A percentile compares a stretch with the other conserved stretches of the same genome.
Conservation (phyloP, 345 rosid species). For the Euphorbia tirucalli region DNA sequence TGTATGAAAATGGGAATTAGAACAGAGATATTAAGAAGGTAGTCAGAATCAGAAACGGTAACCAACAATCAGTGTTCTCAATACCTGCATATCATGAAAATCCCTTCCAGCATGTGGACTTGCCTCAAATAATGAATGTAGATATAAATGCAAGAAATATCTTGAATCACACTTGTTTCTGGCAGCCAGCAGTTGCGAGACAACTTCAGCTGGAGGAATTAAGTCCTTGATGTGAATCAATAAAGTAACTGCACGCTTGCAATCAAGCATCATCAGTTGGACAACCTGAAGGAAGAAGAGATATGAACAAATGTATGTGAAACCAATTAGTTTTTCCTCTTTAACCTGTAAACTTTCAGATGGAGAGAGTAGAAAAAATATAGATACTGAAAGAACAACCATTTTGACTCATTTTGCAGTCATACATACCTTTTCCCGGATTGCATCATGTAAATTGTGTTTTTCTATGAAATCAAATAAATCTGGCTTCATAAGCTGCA, state of each 20-base stretch:
- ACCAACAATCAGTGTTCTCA: conserved; percentile 7
- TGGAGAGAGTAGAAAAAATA: background rate
- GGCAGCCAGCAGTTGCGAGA: conserved; percentile 57
- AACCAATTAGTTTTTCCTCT: background rate
- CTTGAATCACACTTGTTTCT: conserved; percentile 72
- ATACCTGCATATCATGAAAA: conserved; percentile 97
- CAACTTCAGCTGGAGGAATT: conserved; percentile 84
- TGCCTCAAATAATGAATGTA: conserved; percentile 79
- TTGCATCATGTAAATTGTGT: conserved; percentile 73
- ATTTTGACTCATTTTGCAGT: conserved; percentile 11
- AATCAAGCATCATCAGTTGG: conserved; percentile 86
- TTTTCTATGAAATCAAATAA: conserved; percentile 83
- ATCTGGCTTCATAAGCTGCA: conserved; percentile 92
- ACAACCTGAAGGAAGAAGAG: conserved; percentile 52
- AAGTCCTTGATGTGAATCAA: conserved; percentile 81
- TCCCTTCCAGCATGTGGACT: conserved; percentile 82
- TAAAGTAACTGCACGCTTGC: conserved; percentile 72
- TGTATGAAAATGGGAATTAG: background rate
- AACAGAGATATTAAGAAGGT: background rate
- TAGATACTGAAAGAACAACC: conserved; percentile 11
- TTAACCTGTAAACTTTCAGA: conserved; percentile 10
- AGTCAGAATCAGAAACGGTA: background rate
- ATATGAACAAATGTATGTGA: conserved; percentile 7
- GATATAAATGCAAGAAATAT: conserved; percentile 76
- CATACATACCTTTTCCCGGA: conserved; percentile 94